Conservation (phyloP, 345 rosid genomes). For the Conringia planisiliqua region DNA sequence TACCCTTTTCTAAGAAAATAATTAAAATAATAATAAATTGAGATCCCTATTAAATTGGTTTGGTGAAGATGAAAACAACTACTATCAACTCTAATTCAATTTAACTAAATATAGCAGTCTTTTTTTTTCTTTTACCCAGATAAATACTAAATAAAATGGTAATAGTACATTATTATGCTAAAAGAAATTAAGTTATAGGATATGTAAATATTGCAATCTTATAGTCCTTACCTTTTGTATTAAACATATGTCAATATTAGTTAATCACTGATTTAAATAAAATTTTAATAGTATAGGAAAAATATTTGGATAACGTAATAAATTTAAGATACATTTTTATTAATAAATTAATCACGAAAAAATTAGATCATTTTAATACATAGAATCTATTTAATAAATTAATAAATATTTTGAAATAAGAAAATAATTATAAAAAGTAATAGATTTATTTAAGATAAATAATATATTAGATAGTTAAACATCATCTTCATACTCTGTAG, state of each 20-base stretch:
- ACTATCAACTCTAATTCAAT: slow-evolving; percentile 11
- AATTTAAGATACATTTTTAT: neutral
- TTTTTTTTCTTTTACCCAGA: too few relatives aligned
- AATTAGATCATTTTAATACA: neutral
- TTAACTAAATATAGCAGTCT: neutral
- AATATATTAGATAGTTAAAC: neutral
- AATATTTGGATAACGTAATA: neutral
- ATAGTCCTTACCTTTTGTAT: neutral
- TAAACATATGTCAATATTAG: neutral
- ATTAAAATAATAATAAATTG: neutral
- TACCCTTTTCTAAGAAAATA: neutral
- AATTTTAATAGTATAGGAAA: neutral
- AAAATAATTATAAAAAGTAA: neutral
- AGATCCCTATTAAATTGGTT: neutral
- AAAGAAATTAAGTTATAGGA: neutral
- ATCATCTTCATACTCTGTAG: neutral
- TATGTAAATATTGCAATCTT: too few relatives aligned
- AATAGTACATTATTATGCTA: neutral
- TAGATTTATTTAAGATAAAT: neutral
- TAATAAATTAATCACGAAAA: neutral
- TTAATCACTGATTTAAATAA: neutral
- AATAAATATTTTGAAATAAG: neutral
- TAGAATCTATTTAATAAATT: neutral
- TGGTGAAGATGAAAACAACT: slow-evolving; percentile 18
- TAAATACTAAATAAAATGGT: neutral